A percentile compares a stretch with the other conserved stretches of the same genome.
Conservation (phyloP, 2,329 filamentous ascomycete species). For the Dactylonectria macrodidyma region DNA sequence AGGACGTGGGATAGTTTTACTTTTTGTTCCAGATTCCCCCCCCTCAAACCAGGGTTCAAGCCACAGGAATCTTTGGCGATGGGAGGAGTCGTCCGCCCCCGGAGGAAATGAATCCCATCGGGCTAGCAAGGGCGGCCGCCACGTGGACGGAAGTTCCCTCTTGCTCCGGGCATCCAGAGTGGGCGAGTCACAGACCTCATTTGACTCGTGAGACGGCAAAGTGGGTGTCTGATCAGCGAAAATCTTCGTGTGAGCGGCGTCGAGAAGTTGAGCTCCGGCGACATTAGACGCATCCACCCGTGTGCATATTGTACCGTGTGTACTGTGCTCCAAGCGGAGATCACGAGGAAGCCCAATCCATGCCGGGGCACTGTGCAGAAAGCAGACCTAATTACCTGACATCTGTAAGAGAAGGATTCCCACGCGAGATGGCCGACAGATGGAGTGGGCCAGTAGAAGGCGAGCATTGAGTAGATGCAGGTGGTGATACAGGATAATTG, state of each 20-base stretch:
- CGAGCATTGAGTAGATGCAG: constrained; percentile 5
- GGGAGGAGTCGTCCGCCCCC: constrained; percentile 31
- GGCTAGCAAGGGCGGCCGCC: constrained; percentile 38
- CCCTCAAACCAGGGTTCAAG: constrained; percentile 27
- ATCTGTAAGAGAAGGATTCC: constrained; percentile 22
- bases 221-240: background rate
- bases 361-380: constrained; percentile 16
- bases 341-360: constrained; percentile 22
- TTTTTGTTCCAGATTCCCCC: constrained; percentile 41
- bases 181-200: background rate
- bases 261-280: constrained; percentile 2
- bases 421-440: constrained; percentile 17
- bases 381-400: constrained; percentile 13
- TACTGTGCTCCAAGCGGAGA: constrained; percentile 10
- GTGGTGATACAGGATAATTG: constrained; percentile 22
- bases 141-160: constrained; percentile 40
- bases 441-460: constrained; percentile 8
- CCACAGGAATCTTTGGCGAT: constrained; percentile 19
- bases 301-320: constrained; percentile 13
- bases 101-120: constrained; percentile 35
- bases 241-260: constrained; percentile 1
- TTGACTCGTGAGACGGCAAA: background rate
- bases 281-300: constrained; percentile 24
- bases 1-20: constrained; percentile 35
- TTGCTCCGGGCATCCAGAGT: too few relatives aligned